Evolutionary conservation across 2,329 filamentous ascomycete species (phyloP), one percentile per base, ranked within the genome.

Genomic region (Cladophialophora bantiana): DNA sequence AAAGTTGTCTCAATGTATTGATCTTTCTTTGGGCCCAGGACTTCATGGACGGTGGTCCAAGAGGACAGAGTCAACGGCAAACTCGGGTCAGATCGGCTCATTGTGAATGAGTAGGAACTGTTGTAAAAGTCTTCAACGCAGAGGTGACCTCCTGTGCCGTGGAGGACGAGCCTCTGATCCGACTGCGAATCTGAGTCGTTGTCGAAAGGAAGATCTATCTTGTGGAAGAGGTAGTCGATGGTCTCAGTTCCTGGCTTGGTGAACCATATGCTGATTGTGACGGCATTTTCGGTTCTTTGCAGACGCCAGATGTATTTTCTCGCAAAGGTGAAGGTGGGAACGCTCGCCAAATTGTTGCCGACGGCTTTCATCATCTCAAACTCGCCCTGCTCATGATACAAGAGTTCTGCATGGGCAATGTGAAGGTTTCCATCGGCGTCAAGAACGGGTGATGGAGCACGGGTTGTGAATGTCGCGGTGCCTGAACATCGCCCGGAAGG

Each of bases 51-150:
- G 73, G 79, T 82, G 9, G 77, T 74, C 79, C 80, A 82, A 13
- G 67, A 72, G n/a, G 36, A 45, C 12, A 72, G 62, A 13, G n/a
- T 31, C 42, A 42, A 26, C 1, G 60, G 20, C 4, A 58, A 45
- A 5, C 38, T 75, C 60, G 77, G 73, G 6, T 75, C 77, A 0
- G 74, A 73, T 7, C 73, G 73, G 1, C 3, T 65, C 31, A 82
- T 70, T 10, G 77, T 74, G 68, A 82, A 82, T 18, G 77, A 74
- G 72, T 82, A 82, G 2, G 77, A 77, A 4, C 79, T 82, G 62
- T 77, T 77, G 72, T 82, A 82, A 75, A 79, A 81, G 72, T 82
- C 80, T 53, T 81, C 80, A 61, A 82, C 76, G 70, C 80, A 82
- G 9, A 82, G 75, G 71, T 82, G 80, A 52, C 79, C 78, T 2